Base-by-base conservation (phyloP, 2,329 filamentous ascomycete genomes). In the Sporothrix humicola region DNA sequence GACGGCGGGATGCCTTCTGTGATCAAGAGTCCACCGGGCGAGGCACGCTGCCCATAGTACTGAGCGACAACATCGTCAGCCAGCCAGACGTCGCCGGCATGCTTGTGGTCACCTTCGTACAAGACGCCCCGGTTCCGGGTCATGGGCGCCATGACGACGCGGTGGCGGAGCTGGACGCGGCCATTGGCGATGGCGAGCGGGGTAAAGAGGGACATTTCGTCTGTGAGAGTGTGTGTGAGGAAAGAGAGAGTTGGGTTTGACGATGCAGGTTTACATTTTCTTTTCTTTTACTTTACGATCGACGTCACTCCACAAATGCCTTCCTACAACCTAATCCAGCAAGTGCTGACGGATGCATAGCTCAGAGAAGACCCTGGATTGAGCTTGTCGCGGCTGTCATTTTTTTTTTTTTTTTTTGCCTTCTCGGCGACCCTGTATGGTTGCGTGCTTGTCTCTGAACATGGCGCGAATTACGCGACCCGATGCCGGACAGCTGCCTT, bases 131-230 rank as follows among this genome's bases (percentile, higher is more conserved):
- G 71, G 37, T 66, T 70, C 13, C 73, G 71, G 10, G 73, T 74
- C 71, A 74, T 66, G 23, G 73, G 73, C 54, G 73, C 69, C 76
- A 85, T 79, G 50, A 86, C 80, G 37, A 89, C 79, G 66, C 87
- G 84, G 76, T 88, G 86, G 66, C 83, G 81, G 58, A 89, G 83
- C 12, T 79, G 79, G 52, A 59, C 17, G 42, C 69, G 68, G 52
- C 68, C 68, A 70, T 70, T 59, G 52, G 46, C 69, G 12, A 71
- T 59, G 31, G 52, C 37, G 26, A 71, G 69, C 12, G 69, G 69
- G 13, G 69, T 59, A 54, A 71, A 59, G 20, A 71, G 69, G 3
- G 54, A 17, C 69, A 71, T 71, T 31, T 13, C 26, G n/a, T 2
- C 3, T 37, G 31, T 37, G 31, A n/a, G n/a, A n/a, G n/a, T 3